Evolutionary conservation across 768 basidiomycete species (phyloP), one percentile per base, ranked within the genome.

Genomic region (Floccularia luteovirens): DNA sequence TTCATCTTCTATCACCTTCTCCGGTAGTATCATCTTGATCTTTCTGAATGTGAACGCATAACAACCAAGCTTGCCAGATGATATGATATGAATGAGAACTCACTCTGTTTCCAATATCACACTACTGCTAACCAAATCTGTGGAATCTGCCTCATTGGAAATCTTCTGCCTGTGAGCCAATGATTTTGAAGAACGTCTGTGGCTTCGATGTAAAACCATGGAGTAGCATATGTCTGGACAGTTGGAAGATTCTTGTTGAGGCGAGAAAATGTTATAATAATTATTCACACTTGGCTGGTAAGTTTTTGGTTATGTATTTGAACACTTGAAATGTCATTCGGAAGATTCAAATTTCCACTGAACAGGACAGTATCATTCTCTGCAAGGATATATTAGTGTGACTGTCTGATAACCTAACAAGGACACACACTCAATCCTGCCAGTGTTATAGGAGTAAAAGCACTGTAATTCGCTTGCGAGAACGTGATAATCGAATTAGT

Each of bases 111-210:
- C 66, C 66, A 37, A 63, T 55, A 41, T 71, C 60, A 69, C 70
- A 72, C 69, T 69, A 72, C 43, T 69, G 65, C 44, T 72, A 64
- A n/a, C 72, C 69, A 42, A 64, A 66, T 21, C 69, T 65, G 34
- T 72, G 55, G 53, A 70, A 66, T 40, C 60, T 54, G 1, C 69
- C 70, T 49, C 62, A 64, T 23, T 64, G 50, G 22, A 57, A 55
- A 35, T 67, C 58, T 31, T 59, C 53, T 2, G n/a, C n/a, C n/a
- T n/a, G n/a, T n/a, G 63, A 63, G 8, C 69, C 70, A 20, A 65
- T 58, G 39, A 67, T 61, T 19, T 56, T n/a, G n/a, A n/a, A n/a
- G 48, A 24, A 73, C 60, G 40, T 70, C 58, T 20, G 52, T 53
- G 2, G 69, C 70, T 23, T 61, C 48, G 31, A 73, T 53, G 47